Evolutionary conservation across 176 grass and related monocot genomes (phyloP), one percentile per base, ranked within the genome.

Genomic region (Tillandsia fasciculata): DNA sequence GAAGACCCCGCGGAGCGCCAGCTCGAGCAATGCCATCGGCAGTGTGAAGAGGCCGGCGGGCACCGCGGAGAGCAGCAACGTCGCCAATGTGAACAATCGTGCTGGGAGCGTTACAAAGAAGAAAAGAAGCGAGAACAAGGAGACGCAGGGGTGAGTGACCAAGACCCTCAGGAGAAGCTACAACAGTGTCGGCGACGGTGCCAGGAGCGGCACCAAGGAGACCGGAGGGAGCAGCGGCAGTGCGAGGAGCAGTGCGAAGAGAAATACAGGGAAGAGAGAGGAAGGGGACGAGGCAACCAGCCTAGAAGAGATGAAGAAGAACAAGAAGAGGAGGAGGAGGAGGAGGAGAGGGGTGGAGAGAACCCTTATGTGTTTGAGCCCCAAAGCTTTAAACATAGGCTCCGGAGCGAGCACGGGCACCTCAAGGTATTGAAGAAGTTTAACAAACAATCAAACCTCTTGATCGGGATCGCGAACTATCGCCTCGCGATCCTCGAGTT

Each of bases 1-100:
- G 75, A 78, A 68, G 75, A 70, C 49, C 66, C 75, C 11, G 33
- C 33, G 33, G 51, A 70, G 52, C 75, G 59, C 68, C 56, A 66
- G 66, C 69, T 69, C 48, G 57, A 11, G 20, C 68, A 78, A 14
- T 78, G 66, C 17, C 13, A n/a, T 10, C 15, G 49, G 75, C 18
- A 22, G 18, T 78, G 75, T 52, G 65, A 23, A 57, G 64, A 63
- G 4, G 17, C 58, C 47, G 26, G 69, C 23, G 29, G 69, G 47
- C 26, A 59, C 48, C 53, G 18, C 17, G 75, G 69, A 18, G 48
- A n/a, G 12, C 53, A 12, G 12, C 50, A 56, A 14, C 63, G 69
- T 8, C 68, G 7, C 10, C 65, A 63, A 14, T 78, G 75, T n/a
- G 23, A 69, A 42, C 18, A 8, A 4, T 57, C 14, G 58, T 78